These are phyloP conservation scores for Acanthamoeba castellanii DNA, from an alignment of 208 protist genomes.

Conservation along the genomic window DNA sequence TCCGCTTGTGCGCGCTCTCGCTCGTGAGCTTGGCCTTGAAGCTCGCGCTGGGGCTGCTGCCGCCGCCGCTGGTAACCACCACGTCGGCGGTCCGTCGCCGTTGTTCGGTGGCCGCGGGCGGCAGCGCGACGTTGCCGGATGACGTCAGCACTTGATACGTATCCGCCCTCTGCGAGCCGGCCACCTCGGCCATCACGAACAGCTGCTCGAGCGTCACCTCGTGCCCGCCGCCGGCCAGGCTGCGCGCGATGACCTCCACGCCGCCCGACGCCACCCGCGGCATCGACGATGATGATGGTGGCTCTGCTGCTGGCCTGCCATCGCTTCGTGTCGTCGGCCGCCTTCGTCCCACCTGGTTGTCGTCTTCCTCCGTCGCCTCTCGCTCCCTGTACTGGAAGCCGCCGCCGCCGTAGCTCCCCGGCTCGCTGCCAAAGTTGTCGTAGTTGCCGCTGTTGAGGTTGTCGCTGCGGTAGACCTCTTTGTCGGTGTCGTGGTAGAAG, in stretches of 20 bases:
- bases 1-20: background rate
- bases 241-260: background rate
- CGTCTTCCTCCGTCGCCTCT: background rate
- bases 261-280: background rate
- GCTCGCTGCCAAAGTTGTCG: background rate
- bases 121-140: background rate
- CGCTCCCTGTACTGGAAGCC: background rate
- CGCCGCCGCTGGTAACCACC: background rate
- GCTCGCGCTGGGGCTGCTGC: background rate
- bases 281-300: background rate
- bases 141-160: background rate
- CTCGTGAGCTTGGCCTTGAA: background rate
- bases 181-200: background rate
- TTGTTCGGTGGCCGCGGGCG: background rate
- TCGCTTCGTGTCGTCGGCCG: background rate
- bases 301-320: background rate
- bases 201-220: constrained; percentile 37
- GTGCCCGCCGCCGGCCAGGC: background rate
- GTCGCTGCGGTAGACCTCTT: background rate
- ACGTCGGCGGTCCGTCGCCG: background rate
- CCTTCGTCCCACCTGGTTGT: no score
- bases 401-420: background rate
- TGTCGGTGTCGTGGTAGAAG: constrained; percentile 33
- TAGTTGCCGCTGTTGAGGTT: background rate
- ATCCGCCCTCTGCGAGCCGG: background rate